These are phyloP conservation scores for Scutellaria barbata DNA, from an alignment of 257 asterid species.

Conservation along the genomic window DNA sequence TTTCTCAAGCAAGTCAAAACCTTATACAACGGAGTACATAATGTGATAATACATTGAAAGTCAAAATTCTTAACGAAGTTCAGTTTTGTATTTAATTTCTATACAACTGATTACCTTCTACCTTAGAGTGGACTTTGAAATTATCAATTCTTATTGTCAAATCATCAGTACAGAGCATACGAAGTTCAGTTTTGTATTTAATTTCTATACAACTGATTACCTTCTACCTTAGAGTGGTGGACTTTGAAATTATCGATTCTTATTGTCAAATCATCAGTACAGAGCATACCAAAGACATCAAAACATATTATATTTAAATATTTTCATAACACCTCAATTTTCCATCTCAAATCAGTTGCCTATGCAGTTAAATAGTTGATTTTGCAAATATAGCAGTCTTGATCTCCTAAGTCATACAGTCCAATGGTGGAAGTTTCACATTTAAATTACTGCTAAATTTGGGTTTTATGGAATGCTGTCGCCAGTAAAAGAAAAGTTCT, in stretches of 20 bases:
- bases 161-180: neutral
- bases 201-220: neutral
- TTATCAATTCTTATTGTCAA: neutral
- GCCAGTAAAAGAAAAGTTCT: no score
- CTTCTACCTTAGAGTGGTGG: slow-evolving; percentile 18
- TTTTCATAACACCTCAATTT: neutral
- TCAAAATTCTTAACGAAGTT: neutral
- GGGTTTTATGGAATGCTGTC: neutral
- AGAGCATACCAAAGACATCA: slow-evolving; percentile 1
- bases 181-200: neutral
- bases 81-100: neutral
- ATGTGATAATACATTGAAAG: neutral
- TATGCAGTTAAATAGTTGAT: neutral
- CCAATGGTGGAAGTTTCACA: neutral
- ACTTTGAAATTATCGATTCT: slow-evolving; percentile 12
- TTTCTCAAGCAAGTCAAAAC: slow-evolving; percentile 17
- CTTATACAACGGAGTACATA: neutral
- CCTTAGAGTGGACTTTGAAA: slow-evolving; percentile 6
- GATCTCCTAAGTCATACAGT: neutral
- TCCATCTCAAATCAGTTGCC: neutral
- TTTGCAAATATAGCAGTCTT: slow-evolving; percentile 1
- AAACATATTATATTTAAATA: neutral
- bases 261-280: neutral
- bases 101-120: slow-evolving; percentile 19
- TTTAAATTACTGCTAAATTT: neutral